A percentile compares a stretch with the other conserved stretches of the same genome.
phyloP scores from a whole-genome alignment of 331 rosid species.

The Pyracantha coccinea region DNA sequence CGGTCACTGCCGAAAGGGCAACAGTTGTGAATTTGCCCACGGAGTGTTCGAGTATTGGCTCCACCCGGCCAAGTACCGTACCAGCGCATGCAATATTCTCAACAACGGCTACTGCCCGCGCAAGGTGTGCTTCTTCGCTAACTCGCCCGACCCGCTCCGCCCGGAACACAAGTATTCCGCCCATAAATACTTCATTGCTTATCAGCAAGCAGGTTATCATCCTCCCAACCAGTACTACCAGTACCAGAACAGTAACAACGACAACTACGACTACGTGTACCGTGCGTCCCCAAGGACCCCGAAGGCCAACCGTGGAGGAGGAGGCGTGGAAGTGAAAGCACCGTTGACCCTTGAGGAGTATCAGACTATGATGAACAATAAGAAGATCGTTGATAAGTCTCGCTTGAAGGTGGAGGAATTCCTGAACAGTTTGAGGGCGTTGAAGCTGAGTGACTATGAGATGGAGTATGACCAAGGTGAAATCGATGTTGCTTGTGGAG shows the following conservation, averaged over 20 bases:
- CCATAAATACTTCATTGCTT: too few relatives aligned
- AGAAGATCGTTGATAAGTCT: background rate
- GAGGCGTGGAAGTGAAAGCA: background rate
- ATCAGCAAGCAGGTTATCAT: too few relatives aligned
- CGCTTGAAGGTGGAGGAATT: background rate
- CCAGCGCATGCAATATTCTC: background rate
- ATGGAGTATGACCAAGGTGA: background rate
- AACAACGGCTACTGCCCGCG: conserved; percentile 14
- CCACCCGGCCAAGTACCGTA: conserved; percentile 25
- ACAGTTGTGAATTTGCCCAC: conserved; percentile 39
- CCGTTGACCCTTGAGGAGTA: background rate
- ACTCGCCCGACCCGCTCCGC: conserved; percentile 30
- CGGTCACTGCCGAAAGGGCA: conserved; percentile 30
- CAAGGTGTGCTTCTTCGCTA: conserved; percentile 54
- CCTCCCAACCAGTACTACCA: background rate
- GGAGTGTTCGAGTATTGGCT: conserved; percentile 60
- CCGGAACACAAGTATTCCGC: conserved; percentile 2
- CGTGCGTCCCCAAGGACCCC: background rate
- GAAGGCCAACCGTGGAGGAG: too few relatives aligned
- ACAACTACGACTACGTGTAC: background rate
- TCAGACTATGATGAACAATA: background rate
- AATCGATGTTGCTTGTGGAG: background rate
- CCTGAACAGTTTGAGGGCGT: conserved; percentile 10
- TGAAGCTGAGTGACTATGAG: conserved; percentile 7
- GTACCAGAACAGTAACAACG: too few relatives aligned